Conservation (phyloP, 75 land plant genomes). For the Ceratopteris richardii region DNA sequence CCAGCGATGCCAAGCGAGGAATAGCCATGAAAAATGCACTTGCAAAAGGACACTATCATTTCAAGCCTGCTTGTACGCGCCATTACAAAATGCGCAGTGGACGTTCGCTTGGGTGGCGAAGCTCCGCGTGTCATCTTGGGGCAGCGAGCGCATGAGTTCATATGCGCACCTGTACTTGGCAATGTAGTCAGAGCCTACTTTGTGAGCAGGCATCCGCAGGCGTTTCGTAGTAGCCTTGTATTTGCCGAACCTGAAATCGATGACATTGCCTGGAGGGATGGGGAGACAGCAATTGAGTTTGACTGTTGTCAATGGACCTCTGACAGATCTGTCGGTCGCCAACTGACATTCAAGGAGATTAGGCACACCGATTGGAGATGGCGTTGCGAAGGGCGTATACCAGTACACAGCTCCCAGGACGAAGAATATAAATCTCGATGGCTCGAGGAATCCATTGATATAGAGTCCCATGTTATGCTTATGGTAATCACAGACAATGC, state of each 20-base stretch:
- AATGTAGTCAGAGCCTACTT: neutral
- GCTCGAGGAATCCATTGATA: too few species aligned
- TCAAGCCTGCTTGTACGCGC: conserved; percentile 15
- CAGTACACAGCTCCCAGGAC: too few species aligned
- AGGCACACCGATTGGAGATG: too few species aligned
- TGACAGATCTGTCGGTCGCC: conserved; percentile 1
- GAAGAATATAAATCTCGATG: too few species aligned
- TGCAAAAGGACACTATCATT: conserved; percentile 4
- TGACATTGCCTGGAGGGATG: neutral
- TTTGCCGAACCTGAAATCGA: conserved; percentile 14
- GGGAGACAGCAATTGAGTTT: conserved; percentile 46
- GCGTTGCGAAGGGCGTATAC: too few species aligned
- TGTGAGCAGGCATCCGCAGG: conserved; percentile 6
- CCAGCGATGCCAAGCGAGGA: conserved; percentile 6
- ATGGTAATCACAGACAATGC: too few species aligned
- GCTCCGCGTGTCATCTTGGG: conserved; percentile 4
- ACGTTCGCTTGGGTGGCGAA: conserved; percentile 35
- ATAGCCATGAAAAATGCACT: neutral
- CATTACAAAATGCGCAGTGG: conserved; percentile 61
- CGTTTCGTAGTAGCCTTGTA: neutral
- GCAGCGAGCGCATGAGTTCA: neutral
- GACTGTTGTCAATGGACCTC: conserved; percentile 13
- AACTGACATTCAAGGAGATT: too few species aligned
- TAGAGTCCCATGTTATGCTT: too few species aligned
- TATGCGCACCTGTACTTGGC: neutral